phyloP scores from a whole-genome alignment of 2,329 filamentous ascomycete genomes.

The Bipolaris oryzae region DNA sequence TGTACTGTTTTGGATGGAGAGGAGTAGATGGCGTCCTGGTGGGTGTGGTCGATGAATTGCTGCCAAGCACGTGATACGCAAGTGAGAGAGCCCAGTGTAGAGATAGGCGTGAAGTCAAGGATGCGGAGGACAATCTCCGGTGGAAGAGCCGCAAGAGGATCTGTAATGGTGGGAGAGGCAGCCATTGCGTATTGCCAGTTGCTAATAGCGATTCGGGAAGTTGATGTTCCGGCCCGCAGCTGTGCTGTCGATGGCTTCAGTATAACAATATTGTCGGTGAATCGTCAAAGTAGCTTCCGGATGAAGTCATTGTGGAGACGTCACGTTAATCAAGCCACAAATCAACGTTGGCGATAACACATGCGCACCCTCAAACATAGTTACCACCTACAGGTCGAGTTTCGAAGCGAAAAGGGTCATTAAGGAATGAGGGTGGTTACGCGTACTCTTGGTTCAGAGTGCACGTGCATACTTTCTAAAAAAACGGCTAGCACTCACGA shows the following conservation, averaged over 20 bases:
- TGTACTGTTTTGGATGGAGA: conserved; percentile 7
- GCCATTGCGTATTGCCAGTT: neutral
- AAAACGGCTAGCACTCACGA: neutral
- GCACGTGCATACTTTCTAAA: neutral
- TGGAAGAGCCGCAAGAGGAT: conserved; percentile 12
- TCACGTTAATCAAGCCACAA: conserved; percentile 2
- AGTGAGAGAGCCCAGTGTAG: conserved; percentile 6
- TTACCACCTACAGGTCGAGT: neutral
- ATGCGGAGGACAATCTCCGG: conserved; percentile 16
- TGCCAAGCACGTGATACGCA: conserved; percentile 11
- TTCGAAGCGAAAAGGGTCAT: neutral
- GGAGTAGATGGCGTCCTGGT: conserved; percentile 11
- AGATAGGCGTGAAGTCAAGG: conserved; percentile 13
- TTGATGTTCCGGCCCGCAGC: neutral
- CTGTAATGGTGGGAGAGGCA: neutral
- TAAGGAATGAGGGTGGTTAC: neutral
- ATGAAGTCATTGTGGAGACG: conserved; percentile 19
- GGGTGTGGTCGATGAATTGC: conserved; percentile 12
- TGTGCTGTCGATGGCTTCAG: conserved; percentile 2
- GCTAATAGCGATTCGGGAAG: neutral
- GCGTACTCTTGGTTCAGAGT: neutral
- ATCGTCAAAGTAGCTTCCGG: conserved; percentile 2
- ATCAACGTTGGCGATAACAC: neutral
- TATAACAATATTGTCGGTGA: conserved; percentile 3
- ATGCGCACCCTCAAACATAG: neutral